These are phyloP conservation scores for Fonsecaea pugnacius DNA, from an alignment of 2,329 filamentous ascomycete genomes.

Conservation along the genomic window DNA sequence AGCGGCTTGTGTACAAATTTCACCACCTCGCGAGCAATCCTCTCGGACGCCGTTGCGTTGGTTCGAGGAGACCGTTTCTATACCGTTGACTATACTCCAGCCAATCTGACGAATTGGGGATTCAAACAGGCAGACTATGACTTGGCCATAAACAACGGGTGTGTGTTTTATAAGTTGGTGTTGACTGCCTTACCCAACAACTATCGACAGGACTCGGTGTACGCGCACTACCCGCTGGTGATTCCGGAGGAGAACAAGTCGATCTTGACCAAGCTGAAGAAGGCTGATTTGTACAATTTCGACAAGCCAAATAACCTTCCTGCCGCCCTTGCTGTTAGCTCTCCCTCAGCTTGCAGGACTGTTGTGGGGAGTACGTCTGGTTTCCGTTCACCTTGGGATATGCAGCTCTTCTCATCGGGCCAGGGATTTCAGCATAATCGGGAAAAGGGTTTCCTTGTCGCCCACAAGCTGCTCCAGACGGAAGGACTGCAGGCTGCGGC, in stretches of 20 bases:
- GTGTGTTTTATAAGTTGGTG: constrained; percentile 57
- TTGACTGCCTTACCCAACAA: constrained; percentile 55
- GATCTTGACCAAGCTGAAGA: constrained; percentile 47
- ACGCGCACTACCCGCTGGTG: constrained; percentile 56
- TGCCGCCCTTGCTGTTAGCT: constrained; percentile 47
- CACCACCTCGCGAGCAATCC: constrained; percentile 48
- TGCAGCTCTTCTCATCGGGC: constrained; percentile 3
- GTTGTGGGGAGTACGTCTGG: constrained; percentile 35
- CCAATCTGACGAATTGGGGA: constrained; percentile 51
- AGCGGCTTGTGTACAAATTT: constrained; percentile 57
- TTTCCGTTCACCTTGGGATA: constrained; percentile 20
- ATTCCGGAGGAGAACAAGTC: constrained; percentile 53
- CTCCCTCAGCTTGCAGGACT: constrained; percentile 48
- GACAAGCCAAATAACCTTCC: constrained; percentile 39
- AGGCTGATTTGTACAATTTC: constrained; percentile 49
- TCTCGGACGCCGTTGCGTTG: constrained; percentile 53
- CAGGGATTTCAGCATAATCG: constrained; percentile 4
- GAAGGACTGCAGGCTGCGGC: constrained; percentile 52
- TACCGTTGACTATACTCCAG: constrained; percentile 49
- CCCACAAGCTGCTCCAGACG: constrained; percentile 12
- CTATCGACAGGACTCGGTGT: constrained; percentile 53
- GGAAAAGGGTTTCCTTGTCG: neutral
- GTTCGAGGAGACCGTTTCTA: constrained; percentile 54
- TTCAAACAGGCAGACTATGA: constrained; percentile 50
- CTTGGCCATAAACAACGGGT: constrained; percentile 52